A percentile compares a stretch with the other conserved stretches of the same genome.
Conservation (phyloP, 495 filamentous ascomycete genomes). For the Parathielavia appendiculata region DNA sequence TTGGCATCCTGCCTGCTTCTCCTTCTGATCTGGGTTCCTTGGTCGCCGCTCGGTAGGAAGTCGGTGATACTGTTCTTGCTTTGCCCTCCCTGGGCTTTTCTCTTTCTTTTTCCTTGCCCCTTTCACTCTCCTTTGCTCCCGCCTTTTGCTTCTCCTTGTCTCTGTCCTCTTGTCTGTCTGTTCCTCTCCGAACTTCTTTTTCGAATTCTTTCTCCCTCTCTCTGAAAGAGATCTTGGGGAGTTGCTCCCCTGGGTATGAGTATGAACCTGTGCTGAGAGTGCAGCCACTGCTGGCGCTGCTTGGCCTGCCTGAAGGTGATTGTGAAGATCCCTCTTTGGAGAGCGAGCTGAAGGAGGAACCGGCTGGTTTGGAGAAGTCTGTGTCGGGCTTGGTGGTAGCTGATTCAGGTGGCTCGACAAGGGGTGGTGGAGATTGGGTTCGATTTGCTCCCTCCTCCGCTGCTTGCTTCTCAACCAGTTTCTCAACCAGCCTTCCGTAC, state of each 20-base stretch:
- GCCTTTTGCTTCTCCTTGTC: neutral
- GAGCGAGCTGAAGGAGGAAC: neutral
- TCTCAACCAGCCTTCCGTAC: neutral
- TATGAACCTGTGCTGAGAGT: neutral
- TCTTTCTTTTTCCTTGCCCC: neutral
- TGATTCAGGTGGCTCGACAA: neutral
- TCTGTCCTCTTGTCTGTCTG: neutral
- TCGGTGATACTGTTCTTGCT: neutral
- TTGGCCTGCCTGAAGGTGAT: neutral
- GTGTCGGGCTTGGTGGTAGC: neutral
- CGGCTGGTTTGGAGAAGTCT: neutral
- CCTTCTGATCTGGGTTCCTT: neutral
- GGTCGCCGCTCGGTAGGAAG: neutral
- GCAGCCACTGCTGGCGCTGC: conserved; percentile 1
- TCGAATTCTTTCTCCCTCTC: neutral
- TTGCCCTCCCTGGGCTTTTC: neutral
- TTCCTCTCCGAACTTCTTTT: neutral
- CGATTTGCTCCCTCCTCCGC: neutral
- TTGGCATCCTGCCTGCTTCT: neutral
- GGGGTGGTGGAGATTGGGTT: neutral
- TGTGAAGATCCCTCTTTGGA: neutral
- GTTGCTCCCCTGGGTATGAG: neutral
- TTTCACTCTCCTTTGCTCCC: neutral
- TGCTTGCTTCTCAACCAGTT: conserved; percentile 3
- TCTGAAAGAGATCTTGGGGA: neutral